Percentiles rank a stretch among this genome's conserved stretches.
These are phyloP conservation scores for Bidens hawaiensis DNA, from an alignment of 140 eudicot genomes.

Conservation along the genomic window DNA sequence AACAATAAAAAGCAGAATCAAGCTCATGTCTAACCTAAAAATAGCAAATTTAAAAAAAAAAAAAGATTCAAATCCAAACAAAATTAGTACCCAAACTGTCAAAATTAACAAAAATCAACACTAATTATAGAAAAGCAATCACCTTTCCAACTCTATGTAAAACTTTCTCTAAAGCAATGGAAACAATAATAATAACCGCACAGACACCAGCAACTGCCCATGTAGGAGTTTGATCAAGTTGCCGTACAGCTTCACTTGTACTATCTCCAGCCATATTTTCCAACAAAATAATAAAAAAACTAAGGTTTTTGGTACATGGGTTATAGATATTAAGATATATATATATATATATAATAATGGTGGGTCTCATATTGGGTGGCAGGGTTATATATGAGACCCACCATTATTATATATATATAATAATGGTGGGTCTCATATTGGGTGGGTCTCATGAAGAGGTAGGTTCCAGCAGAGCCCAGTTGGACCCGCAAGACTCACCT, in stretches of 20 bases:
- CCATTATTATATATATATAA: too few relatives aligned
- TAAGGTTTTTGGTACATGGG: neutral
- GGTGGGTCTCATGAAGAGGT: too few relatives aligned
- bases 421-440: too few relatives aligned
- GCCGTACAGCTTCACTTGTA: slow-evolving; percentile 23
- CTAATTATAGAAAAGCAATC: neutral
- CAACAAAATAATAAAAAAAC: neutral
- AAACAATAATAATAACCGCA: slow-evolving; percentile 51
- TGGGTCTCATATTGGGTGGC: too few relatives aligned
- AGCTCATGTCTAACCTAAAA: neutral
- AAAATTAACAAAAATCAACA: too few relatives aligned
- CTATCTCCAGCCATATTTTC: slow-evolving; percentile 32
- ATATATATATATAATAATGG: neutral
- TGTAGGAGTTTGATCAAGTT: slow-evolving; percentile 70
- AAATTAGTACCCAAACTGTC: neutral
- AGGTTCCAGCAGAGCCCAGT: too few relatives aligned
- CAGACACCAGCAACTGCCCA: slow-evolving; percentile 83
- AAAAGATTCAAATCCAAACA: neutral
- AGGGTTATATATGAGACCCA: too few relatives aligned
- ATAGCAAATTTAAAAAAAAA: neutral
- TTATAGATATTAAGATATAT: neutral
- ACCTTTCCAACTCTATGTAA: slow-evolving; percentile 58
- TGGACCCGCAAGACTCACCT: too few relatives aligned
- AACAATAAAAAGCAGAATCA: neutral
- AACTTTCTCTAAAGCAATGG: slow-evolving; percentile 53